These are phyloP conservation scores for Termitomyces sp. DNA, from an alignment of 1,284 basidiomycete species.

Conservation along the genomic window DNA sequence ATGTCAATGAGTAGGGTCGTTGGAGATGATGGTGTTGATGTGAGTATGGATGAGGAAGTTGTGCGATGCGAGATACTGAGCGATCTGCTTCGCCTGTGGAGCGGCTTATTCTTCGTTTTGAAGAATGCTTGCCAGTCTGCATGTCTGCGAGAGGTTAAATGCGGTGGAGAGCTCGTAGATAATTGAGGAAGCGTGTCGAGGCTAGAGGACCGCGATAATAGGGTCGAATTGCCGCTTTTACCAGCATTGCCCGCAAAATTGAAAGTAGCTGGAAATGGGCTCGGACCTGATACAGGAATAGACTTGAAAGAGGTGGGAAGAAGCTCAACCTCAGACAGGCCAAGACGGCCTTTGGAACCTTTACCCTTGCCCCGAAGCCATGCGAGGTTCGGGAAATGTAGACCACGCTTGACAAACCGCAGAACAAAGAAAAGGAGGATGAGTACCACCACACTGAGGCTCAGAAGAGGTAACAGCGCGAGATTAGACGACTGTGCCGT, in stretches of 20 bases:
- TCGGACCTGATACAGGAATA: constrained; percentile 10
- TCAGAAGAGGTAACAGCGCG: constrained; percentile 13
- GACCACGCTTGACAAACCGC: constrained; percentile 14
- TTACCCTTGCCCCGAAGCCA: constrained; percentile 19
- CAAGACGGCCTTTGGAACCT: constrained; percentile 15
- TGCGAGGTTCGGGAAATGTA: constrained; percentile 12
- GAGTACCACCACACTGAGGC: constrained; percentile 13
- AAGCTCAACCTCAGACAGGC: constrained; percentile 16
- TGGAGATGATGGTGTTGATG: constrained; percentile 14
- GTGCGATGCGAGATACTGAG: constrained; percentile 10
- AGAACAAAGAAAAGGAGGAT: constrained; percentile 15
- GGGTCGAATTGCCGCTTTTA: constrained; percentile 5
- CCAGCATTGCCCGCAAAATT: constrained; percentile 15
- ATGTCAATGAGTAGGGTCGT: constrained; percentile 18
- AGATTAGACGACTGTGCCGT: constrained; percentile 8
- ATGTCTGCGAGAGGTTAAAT: constrained; percentile 4
- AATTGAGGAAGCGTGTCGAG: constrained; percentile 14
- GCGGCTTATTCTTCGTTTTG: constrained; percentile 8
- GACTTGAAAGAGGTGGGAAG: constrained; percentile 19
- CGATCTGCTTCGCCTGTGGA: constrained; percentile 19
- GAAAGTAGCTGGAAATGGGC: constrained; percentile 14
- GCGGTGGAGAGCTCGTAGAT: neutral
- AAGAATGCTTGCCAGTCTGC: constrained; percentile 10
- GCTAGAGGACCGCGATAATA: constrained; percentile 20
- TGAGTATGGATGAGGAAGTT: constrained; percentile 1